Percentiles rank a stretch among this genome's conserved stretches.
phyloP scores from a whole-genome alignment of 176 grass and related monocot species.

The Lolium rigidum region DNA sequence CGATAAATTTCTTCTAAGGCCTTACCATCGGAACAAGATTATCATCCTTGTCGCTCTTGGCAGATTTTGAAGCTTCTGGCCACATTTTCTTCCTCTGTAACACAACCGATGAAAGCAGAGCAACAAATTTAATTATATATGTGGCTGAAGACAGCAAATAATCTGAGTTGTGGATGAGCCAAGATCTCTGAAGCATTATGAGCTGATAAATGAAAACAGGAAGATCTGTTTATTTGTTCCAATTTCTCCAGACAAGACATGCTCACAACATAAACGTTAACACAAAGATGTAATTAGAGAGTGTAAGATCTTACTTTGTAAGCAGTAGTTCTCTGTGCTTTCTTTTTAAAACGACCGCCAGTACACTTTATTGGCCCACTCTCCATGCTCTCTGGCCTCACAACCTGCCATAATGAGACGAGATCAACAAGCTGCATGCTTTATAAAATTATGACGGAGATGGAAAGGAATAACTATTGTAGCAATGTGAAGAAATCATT shows the following conservation, averaged over 20 bases:
- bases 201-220: neutral
- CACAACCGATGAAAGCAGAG: neutral
- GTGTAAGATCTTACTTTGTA: constrained; percentile 33
- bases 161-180: neutral
- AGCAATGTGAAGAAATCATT: neutral
- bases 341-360: neutral
- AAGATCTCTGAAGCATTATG: neutral
- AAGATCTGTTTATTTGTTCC: neutral
- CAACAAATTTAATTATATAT: neutral
- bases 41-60: neutral
- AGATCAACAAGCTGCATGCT: neutral
- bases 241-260: neutral
- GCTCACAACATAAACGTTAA: neutral
- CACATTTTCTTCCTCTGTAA: neutral
- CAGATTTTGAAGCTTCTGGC: neutral
- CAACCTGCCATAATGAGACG: neutral
- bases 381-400: neutral
- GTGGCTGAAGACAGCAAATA: too few species aligned
- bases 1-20: neutral
- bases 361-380: neutral
- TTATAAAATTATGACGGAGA: constrained; percentile 3
- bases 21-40: neutral
- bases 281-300: neutral
- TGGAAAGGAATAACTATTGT: neutral
- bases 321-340: neutral